Percentiles rank a stretch among this genome's conserved stretches.
Evolutionary conservation across 306 rosid species (phyloP).

Genomic region (Lagenaria siceraria): DNA sequence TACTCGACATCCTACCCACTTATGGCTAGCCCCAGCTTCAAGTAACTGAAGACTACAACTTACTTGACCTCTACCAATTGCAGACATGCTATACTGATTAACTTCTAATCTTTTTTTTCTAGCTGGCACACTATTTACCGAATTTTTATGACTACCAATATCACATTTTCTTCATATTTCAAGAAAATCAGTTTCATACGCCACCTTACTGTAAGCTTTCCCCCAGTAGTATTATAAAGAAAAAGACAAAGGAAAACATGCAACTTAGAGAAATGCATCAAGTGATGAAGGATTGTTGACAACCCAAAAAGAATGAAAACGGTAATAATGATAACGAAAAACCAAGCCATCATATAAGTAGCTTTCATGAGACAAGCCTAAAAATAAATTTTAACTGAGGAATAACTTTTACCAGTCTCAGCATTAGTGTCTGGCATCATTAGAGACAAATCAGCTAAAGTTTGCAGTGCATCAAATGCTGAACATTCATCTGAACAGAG

Average conservation of each 20-base stretch:
- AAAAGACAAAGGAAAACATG: neutral
- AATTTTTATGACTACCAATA: neutral
- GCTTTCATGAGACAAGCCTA: neutral
- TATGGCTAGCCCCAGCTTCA: conserved; percentile 1
- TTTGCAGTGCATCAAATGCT: conserved; percentile 73
- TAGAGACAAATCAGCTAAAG: conserved; percentile 83
- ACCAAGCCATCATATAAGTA: neutral
- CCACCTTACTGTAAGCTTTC: neutral
- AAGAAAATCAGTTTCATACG: neutral
- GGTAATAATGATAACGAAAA: neutral
- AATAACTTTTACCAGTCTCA: conserved; percentile 40
- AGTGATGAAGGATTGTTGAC: neutral
- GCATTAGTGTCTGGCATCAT: conserved; percentile 65
- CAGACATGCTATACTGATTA: neutral
- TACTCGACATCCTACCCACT: neutral
- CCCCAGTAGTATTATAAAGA: neutral
- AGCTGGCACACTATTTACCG: neutral
- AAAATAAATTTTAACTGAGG: neutral
- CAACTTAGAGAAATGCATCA: neutral
- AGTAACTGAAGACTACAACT: neutral
- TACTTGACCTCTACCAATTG: neutral
- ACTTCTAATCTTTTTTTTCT: neutral
- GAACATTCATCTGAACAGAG: conserved; percentile 53
- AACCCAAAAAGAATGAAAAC: neutral
- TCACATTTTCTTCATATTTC: neutral